Conservation (phyloP, 1,284 basidiomycete species). For the Spongiforma sp. region DNA sequence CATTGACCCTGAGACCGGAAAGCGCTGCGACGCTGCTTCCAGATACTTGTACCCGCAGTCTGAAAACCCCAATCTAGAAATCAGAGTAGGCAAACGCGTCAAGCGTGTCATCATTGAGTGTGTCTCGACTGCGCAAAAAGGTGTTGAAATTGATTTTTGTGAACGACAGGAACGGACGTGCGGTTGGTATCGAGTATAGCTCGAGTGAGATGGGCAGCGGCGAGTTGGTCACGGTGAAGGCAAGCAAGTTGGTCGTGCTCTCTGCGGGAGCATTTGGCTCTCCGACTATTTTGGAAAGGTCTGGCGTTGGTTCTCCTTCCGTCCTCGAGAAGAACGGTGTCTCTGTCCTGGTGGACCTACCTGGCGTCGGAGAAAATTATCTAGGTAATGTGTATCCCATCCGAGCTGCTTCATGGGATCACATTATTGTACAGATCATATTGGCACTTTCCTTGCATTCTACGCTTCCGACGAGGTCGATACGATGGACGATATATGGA, state of each 20-base stretch:
- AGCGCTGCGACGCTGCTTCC: constrained; percentile 62
- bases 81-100: constrained; percentile 48
- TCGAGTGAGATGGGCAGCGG: constrained; percentile 2
- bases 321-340: constrained; percentile 50
- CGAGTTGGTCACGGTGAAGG: constrained; percentile 38
- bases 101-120: constrained; percentile 57
- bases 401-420: accelerated
- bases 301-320: constrained; percentile 50
- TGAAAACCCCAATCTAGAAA: constrained; percentile 46
- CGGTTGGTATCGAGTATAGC: constrained; percentile 7
- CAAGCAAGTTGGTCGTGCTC: constrained; percentile 52
- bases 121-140: not conserved
- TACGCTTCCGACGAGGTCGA: not conserved
- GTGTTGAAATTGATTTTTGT: not conserved
- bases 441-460: not conserved
- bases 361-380: constrained; percentile 62
- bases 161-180: constrained; percentile 8
- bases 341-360: constrained; percentile 48
- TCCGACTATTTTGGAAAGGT: constrained; percentile 58
- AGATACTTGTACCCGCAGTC: constrained; percentile 59
- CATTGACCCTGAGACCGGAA: constrained; percentile 55
- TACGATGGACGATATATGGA: not conserved
- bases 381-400: too few species aligned
- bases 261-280: constrained; percentile 61
- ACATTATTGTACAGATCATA: not conserved